These are phyloP conservation scores for Periglandula ipomoeae DNA, from an alignment of 2,329 filamentous ascomycete species.

Conservation along the genomic window DNA sequence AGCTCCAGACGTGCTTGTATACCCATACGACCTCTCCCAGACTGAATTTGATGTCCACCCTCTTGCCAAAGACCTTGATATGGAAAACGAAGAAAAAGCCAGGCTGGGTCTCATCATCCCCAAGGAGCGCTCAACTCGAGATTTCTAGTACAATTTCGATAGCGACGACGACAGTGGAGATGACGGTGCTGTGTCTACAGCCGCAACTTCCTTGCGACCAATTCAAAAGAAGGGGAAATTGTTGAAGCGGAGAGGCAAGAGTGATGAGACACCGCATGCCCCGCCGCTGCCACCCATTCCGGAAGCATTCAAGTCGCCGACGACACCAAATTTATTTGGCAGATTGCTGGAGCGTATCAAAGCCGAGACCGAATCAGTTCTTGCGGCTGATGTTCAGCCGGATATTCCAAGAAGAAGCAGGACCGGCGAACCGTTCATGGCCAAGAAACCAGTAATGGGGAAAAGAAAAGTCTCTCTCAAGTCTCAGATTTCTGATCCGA, in stretches of 20 bases:
- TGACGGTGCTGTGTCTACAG: conserved; percentile 3
- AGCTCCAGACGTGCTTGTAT: conserved; percentile 21
- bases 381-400: not conserved
- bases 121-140: conserved; percentile 22
- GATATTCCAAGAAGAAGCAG: not conserved
- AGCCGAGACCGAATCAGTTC: conserved; percentile 13
- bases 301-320: conserved; percentile 16
- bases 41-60: conserved; percentile 28
- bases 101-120: conserved; percentile 26
- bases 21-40: conserved; percentile 25
- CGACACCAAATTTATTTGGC: conserved; percentile 17
- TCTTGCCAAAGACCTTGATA: conserved; percentile 20
- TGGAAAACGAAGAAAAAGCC: conserved; percentile 19
- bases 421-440: not conserved
- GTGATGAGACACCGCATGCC: conserved; percentile 15
- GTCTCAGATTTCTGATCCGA: conserved; percentile 16
- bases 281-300: conserved; percentile 24
- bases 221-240: not conserved
- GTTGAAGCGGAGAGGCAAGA: conserved; percentile 6
- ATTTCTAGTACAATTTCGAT: conserved; percentile 29
- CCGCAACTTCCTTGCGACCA: not conserved
- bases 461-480: conserved; percentile 13
- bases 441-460: not conserved
- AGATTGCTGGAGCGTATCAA: conserved; percentile 20
- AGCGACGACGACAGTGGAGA: conserved; percentile 21